Conservation (phyloP, 257 asterid genomes). For the Penstemon barbatus region DNA sequence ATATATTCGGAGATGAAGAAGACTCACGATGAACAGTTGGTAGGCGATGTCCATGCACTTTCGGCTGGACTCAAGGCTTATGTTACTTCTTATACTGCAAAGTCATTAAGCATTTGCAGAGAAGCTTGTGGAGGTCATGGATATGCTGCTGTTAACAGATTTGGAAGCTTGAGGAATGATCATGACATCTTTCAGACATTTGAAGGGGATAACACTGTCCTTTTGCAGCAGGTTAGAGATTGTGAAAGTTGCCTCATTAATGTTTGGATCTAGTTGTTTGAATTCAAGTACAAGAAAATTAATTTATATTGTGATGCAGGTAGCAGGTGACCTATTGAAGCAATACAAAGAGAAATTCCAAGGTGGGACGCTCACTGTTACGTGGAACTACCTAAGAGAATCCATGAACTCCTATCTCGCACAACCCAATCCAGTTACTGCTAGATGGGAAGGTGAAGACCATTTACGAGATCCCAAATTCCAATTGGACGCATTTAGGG, state of each 20-base stretch:
- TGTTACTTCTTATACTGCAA: slow-evolving; percentile 80
- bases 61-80: slow-evolving; percentile 98
- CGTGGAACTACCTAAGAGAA: slow-evolving; percentile 92
- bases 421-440: slow-evolving; percentile 97
- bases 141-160: slow-evolving; percentile 94
- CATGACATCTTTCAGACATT: slow-evolving; percentile 97
- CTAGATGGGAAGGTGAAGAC: slow-evolving; percentile 95
- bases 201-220: slow-evolving; percentile 99
- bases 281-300: not conserved
- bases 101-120: slow-evolving; percentile 82
- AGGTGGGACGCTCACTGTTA: slow-evolving; percentile 81
- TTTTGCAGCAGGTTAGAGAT: slow-evolving; percentile 77
- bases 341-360: slow-evolving; percentile 77
- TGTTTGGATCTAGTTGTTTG: not conserved
- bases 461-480: slow-evolving; percentile 89
- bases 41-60: slow-evolving; percentile 86
- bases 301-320: slow-evolving; percentile 49
- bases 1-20: slow-evolving; percentile 81
- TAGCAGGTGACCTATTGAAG: slow-evolving; percentile 86
- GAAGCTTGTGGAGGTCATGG: slow-evolving; percentile 99
- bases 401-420: slow-evolving; percentile 88
- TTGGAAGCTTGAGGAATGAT: slow-evolving; percentile 94
- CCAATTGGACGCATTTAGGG: slow-evolving; percentile 96
- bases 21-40: slow-evolving; percentile 71
- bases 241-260: too few relatives aligned